These are phyloP conservation scores for Funneliformis geosporum DNA, from an alignment of 192 early-diverging fungal species.

Conservation along the genomic window DNA sequence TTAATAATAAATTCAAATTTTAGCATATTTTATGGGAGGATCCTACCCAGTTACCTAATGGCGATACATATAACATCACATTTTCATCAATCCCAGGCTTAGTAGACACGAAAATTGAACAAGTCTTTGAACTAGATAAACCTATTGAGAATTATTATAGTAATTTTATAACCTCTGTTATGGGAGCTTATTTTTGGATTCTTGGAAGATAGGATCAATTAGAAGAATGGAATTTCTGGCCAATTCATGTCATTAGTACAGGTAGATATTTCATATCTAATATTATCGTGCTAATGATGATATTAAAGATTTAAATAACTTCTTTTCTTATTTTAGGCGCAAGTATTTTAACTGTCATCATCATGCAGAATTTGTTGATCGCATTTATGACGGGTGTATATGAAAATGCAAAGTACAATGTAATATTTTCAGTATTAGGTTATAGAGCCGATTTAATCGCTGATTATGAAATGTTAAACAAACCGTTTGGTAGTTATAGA, in stretches of 20 bases:
- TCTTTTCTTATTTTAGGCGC: neutral
- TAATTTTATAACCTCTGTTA: neutral
- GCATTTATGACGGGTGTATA: too few relatives aligned
- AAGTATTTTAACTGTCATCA: neutral
- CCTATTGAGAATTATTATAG: neutral
- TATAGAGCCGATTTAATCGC: too few relatives aligned
- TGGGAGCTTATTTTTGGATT: conserved; percentile 11
- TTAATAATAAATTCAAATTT: neutral
- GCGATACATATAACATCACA: neutral
- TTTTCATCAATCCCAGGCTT: neutral
- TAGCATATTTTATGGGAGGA: too few relatives aligned
- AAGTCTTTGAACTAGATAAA: neutral
- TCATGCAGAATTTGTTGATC: too few relatives aligned
- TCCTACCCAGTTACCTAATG: too few relatives aligned
- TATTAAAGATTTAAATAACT: neutral
- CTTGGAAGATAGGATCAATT: conserved; percentile 16
- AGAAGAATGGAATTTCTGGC: conserved; percentile 14
- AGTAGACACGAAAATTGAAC: neutral
- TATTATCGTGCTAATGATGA: neutral
- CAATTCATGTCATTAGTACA: neutral
- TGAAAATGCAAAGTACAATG: too few relatives aligned
- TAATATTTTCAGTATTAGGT: too few relatives aligned
- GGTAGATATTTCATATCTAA: neutral
- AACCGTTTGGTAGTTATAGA: too few relatives aligned
- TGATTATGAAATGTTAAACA: too few relatives aligned